Base-by-base conservation (phyloP, 148 eudicot genomes). In the Fagopyrum homotropicum region DNA sequence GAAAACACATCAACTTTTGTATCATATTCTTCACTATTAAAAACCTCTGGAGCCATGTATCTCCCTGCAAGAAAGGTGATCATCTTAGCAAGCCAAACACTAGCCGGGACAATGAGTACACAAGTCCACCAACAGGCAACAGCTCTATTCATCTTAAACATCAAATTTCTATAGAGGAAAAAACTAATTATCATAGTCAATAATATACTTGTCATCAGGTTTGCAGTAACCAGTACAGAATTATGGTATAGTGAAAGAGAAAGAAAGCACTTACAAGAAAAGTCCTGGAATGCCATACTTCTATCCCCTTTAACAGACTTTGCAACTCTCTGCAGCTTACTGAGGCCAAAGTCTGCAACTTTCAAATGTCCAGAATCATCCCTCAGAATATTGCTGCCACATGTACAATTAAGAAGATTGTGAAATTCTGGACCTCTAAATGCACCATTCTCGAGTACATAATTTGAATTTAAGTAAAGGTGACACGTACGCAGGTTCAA, bases 1-100 rank as follows among this genome's bases (percentile, higher is more conserved):
- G 97, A 91, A 78, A 94, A 94, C 40, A 94, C 97, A 79, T 94
- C 98, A 83, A 90, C 96, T 84, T 94, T 94, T 17, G 90, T 89
- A 79, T 91, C 96, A 72, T 88, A 94, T 69, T 91, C 98, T 79
- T 89, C 89, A 75, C 87, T 87, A 79, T 76, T 91, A 61, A 87
- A 94, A 69, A 90, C 82, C 83, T 91, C 97, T 4, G 98, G 98
- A 80, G 98, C 97, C 81, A 87, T 77, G 83, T 94, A 94, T 81
- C 98, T 83, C 77, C 98, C 97, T 94, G 85, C 73, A 55, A 68
- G 9, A 35, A 22, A 75, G 75, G 22, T 1, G 52, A 14, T 71
- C 26, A 72, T 47, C 44, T 45, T 72, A 45, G 40, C 74, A 72
- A 72, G 15, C 19, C 47, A 4, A 11, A 63, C 16, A 63, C 40